Conservation (phyloP, 805 yeast genomes). For the Pichia nanzhaoensis region DNA sequence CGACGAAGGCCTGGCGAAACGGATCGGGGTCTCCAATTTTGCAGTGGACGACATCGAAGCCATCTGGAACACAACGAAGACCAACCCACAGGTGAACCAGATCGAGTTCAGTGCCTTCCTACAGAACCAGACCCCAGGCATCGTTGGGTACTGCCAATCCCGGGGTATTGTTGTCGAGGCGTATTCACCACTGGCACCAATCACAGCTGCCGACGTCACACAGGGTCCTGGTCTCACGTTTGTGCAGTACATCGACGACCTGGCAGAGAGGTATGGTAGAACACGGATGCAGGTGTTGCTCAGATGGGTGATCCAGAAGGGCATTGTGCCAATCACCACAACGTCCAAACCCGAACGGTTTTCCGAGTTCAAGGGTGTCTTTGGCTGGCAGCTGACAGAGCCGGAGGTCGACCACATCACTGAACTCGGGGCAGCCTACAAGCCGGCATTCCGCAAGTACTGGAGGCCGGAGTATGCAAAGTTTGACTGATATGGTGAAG, state of each 20-base stretch:
- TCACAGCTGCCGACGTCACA: conserved; percentile 40
- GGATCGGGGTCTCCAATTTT: conserved; percentile 68
- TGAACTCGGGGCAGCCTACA: conserved; percentile 18
- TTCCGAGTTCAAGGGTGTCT: conserved; percentile 31
- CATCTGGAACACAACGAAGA: conserved; percentile 35
- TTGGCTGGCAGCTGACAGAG: conserved; percentile 28
- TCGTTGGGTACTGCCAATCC: conserved; percentile 42
- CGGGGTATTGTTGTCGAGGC: conserved; percentile 53
- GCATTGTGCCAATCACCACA: conserved; percentile 42
- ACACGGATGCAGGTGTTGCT: conserved; percentile 36
- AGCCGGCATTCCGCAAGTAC: conserved; percentile 27
- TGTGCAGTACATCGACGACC: conserved; percentile 27
- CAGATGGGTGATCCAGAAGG: conserved; percentile 38
- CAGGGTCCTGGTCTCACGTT: conserved; percentile 31
- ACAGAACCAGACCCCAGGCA: conserved; percentile 57
- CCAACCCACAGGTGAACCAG: conserved; percentile 56
- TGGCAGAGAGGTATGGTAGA: conserved; percentile 33
- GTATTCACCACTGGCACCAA: conserved; percentile 62
- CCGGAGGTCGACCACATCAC: conserved; percentile 27
- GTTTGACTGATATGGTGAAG: conserved; percentile 13
- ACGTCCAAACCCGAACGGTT: conserved; percentile 37
- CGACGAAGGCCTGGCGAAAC: conserved; percentile 48
- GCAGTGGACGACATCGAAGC: conserved; percentile 42
- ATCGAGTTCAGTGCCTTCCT: conserved; percentile 64
- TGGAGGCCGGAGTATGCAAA: conserved; percentile 28